Base-by-base conservation (phyloP, 1,139 yeast species). In the Nakaseomyces delphensis region DNA sequence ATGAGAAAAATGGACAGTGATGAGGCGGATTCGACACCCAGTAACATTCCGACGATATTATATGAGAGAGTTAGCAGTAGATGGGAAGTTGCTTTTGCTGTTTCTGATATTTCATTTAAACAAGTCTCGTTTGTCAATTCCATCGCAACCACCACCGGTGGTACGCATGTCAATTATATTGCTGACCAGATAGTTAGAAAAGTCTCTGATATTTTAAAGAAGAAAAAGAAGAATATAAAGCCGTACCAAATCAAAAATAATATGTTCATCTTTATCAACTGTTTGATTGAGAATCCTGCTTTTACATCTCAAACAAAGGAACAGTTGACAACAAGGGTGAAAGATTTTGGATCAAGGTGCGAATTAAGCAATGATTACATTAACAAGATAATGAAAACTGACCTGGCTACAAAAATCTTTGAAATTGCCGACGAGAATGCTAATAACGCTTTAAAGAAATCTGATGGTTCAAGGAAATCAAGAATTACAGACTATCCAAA, bases 251-350 rank as follows among this genome's bases (percentile, higher is more conserved):
- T 93, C 45, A 79, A 82, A 59, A 87, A 83, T 62, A 84, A 87
- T 63, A 83, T 91, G 81, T 91, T 91, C 57, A 60, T 93, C 33
- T 93, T 93, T 56, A 71, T 93, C 51, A 93, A 93, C 62, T 87
- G 96, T 72, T 71, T 89, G 52, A 79, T 93, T 63, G 96, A 87
- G 60, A 93, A 93, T 55, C 98, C 98, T 0, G 95, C 97, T 0
- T 93, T 93, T 59, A 89, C 96, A 0, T 89, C 98, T 0, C 98
- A 93, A 67, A 93, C 98, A 0, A 93, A 93, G 58, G 98, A 93
- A 61, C 96, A 89, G 60, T 69, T 93, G 54, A 89, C 96, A 11
- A 86, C 97, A 1, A 82, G 91, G 58, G 78, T 79, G 0, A 72
- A 83, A 29, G 94, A 89, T 51, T 93, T 91, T 67, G 97, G 96